Conservation (phyloP, 2,329 filamentous ascomycete genomes). For the Aspergillus luchuensis region DNA sequence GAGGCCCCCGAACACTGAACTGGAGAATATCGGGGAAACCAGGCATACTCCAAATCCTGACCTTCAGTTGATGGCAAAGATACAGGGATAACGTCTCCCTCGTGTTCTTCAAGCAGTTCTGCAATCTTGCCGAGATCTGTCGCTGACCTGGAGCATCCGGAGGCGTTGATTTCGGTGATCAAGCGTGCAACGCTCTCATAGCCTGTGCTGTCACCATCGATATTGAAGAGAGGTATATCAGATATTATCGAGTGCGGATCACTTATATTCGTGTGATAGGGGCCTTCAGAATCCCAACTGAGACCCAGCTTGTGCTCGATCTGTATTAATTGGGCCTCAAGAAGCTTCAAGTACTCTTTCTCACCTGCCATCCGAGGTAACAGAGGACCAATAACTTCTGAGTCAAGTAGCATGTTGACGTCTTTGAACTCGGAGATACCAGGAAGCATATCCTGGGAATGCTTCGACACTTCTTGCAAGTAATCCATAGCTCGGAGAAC, state of each 20-base stretch:
- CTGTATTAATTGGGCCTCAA: slow-evolving; percentile 27
- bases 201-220: slow-evolving; percentile 29
- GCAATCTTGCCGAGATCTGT: slow-evolving; percentile 30
- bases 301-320: slow-evolving; percentile 38
- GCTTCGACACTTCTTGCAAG: slow-evolving; percentile 29
- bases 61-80: slow-evolving; percentile 9
- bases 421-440: slow-evolving; percentile 25
- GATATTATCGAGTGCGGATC: slow-evolving; percentile 20
- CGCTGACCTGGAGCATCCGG: slow-evolving; percentile 35
- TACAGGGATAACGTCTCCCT: slow-evolving; percentile 32
- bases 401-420: slow-evolving; percentile 25
- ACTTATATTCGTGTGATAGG: slow-evolving; percentile 23
- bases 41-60: slow-evolving; percentile 29
- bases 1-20: slow-evolving; percentile 30
- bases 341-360: slow-evolving; percentile 25
- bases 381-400: slow-evolving; percentile 21
- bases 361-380: slow-evolving; percentile 28
- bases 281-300: slow-evolving; percentile 27
- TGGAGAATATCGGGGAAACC: slow-evolving; percentile 38
- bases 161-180: slow-evolving; percentile 28
- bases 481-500: slow-evolving; percentile 27
- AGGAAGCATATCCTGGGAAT: slow-evolving; percentile 25
- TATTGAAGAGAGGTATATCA: slow-evolving; percentile 25
- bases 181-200: slow-evolving; percentile 30
- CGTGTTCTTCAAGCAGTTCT: slow-evolving; percentile 38